These are phyloP conservation scores for Phoenix roebelenii DNA, from an alignment of 176 grass and related monocot genomes.

Conservation along the genomic window DNA sequence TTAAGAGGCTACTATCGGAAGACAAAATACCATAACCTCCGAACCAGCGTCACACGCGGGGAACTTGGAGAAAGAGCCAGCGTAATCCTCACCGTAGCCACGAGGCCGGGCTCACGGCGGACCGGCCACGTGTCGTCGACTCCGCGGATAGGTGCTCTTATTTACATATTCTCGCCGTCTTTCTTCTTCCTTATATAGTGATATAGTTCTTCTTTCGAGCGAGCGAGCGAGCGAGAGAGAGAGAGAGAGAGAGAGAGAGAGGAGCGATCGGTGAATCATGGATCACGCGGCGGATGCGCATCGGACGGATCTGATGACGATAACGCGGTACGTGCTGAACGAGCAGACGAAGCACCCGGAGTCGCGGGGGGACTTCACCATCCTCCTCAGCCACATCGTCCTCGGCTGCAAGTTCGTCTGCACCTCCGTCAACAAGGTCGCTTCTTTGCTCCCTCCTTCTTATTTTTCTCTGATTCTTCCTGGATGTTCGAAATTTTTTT, in stretches of 20 bases:
- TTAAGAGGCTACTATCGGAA: neutral
- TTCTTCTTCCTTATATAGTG: conserved; percentile 9
- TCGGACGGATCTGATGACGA: conserved; percentile 93
- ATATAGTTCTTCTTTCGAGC: neutral
- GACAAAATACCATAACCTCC: conserved; percentile 6
- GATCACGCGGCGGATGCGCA: conserved; percentile 72
- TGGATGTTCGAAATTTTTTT: neutral
- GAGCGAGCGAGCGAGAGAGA: no score
- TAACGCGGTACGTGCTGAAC: conserved; percentile 89
- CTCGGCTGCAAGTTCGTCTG: conserved; percentile 99
- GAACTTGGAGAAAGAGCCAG: neutral
- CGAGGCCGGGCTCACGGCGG: conserved; percentile 13
- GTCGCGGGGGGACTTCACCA: conserved; percentile 85
- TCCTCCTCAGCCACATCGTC: conserved; percentile 98
- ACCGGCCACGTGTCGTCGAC: conserved; percentile 22
- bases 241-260: no score
- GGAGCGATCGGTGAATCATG: conserved; percentile 24
- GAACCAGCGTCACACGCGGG: no score
- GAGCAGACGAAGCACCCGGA: conserved; percentile 75
- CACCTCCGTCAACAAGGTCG: conserved; percentile 80
- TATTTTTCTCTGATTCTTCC: neutral
- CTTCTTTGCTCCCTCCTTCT: neutral
- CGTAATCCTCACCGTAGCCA: conserved; percentile 28
- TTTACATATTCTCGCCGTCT: no score
- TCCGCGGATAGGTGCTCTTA: conserved; percentile 9